Percentiles rank a stretch among this genome's conserved stretches.
phyloP scores from a whole-genome alignment of 768 basidiomycete genomes.

The Termitomyces sp. region DNA sequence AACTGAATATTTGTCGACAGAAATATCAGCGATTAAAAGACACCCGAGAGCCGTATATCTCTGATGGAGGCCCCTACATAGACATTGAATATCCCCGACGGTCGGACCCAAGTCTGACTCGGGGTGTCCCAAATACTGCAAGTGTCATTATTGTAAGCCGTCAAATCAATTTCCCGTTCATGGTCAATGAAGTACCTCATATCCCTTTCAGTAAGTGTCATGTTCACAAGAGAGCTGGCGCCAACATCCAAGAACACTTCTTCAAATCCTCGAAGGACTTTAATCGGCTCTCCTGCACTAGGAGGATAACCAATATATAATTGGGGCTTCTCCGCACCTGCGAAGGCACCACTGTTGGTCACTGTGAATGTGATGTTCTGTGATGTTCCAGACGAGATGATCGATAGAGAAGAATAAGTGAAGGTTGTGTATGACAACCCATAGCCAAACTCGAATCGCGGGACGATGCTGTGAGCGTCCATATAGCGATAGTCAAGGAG shows the following conservation, averaged over 20 bases:
- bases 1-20: too few species aligned
- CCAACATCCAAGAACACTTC: conserved; percentile 35
- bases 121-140: conserved; percentile 47
- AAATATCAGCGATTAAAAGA: conserved; percentile 10
- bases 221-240: conserved; percentile 27
- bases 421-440: conserved; percentile 75
- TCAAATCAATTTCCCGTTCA: not conserved
- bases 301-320: conserved; percentile 47
- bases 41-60: conserved; percentile 38
- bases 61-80: conserved; percentile 47
- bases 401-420: conserved; percentile 46
- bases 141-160: not conserved
- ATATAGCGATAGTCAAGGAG: conserved; percentile 66
- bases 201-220: conserved; percentile 33
- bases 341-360: conserved; percentile 40
- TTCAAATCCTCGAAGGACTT: conserved; percentile 47
- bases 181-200: conserved; percentile 32
- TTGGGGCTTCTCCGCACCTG: conserved; percentile 49
- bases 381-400: conserved; percentile 27
- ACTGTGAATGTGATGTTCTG: conserved; percentile 37
- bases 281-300: conserved; percentile 40
- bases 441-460: conserved; percentile 64
- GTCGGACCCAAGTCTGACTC: conserved; percentile 44
- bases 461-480: conserved; percentile 44
- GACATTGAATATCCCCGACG: conserved; percentile 45